Conservation (phyloP, 192 early-diverging fungal genomes). For the Coemansia sp. region DNA sequence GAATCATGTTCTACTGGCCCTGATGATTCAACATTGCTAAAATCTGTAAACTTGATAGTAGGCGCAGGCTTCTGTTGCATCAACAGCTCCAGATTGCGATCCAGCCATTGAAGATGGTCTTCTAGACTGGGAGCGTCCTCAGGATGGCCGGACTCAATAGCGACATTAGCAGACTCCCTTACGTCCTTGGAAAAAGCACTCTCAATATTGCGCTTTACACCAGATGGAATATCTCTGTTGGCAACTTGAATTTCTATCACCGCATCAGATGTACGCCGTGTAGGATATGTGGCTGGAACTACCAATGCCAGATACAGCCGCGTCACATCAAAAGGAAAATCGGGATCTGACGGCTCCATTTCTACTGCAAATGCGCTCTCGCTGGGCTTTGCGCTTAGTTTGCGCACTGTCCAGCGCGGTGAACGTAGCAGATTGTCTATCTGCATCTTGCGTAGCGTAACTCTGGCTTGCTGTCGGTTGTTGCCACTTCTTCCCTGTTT, state of each 20-base stretch:
- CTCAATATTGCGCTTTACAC: conserved; percentile 49
- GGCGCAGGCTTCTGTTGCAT: conserved; percentile 62
- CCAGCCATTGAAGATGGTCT: conserved; percentile 58
- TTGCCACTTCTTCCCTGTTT: neutral
- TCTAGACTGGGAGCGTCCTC: conserved; percentile 24
- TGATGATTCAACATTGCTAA: conserved; percentile 18
- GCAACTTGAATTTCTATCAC: conserved; percentile 35
- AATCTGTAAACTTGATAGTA: conserved; percentile 57
- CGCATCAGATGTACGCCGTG: conserved; percentile 26
- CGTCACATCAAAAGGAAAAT: conserved; percentile 77
- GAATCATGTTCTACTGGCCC: neutral
- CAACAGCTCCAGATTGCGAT: conserved; percentile 60
- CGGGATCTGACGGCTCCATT: conserved; percentile 64
- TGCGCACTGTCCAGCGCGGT: conserved; percentile 29
- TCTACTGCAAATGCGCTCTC: conserved; percentile 46
- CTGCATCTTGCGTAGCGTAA: conserved; percentile 25
- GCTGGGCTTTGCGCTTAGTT: conserved; percentile 32
- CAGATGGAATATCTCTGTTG: conserved; percentile 44
- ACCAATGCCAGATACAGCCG: conserved; percentile 60
- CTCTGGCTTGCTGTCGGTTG: conserved; percentile 1
- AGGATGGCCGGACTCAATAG: conserved; percentile 19
- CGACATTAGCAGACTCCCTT: conserved; percentile 17
- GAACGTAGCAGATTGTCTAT: conserved; percentile 33
- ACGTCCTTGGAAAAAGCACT: conserved; percentile 35
- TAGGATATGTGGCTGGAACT: conserved; percentile 60